Conservation (phyloP, 2,329 filamentous ascomycete genomes). For the Botrytis elliptica region DNA sequence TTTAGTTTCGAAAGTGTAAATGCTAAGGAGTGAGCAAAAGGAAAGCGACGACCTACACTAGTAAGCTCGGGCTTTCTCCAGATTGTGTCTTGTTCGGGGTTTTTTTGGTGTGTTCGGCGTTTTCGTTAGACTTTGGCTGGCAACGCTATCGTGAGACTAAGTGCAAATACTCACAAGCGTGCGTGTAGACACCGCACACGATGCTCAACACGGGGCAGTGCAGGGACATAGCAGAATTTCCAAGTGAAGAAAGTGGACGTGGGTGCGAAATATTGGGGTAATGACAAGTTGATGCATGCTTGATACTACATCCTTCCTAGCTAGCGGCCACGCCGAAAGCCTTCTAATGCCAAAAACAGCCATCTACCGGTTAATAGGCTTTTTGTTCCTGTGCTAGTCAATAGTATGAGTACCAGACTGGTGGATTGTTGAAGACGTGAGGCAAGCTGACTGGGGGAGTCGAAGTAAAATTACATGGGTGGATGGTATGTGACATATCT, state of each 20-base stretch:
- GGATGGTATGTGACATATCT: background rate
- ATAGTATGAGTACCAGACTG: background rate
- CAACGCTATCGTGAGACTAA: background rate
- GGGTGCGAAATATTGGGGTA: background rate
- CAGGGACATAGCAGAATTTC: background rate
- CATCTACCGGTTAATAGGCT: background rate
- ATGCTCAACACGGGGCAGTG: background rate
- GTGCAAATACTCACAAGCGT: background rate
- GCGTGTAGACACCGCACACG: background rate
- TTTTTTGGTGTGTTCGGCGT: background rate
- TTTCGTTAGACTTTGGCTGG: background rate
- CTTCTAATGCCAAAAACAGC: conserved; percentile 6
- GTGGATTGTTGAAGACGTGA: background rate
- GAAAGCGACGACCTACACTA: background rate
- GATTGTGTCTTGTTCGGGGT: background rate
- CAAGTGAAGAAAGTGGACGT: background rate
- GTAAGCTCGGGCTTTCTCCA: background rate
- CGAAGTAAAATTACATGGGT: background rate
- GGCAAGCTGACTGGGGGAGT: background rate
- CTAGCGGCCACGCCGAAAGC: background rate
- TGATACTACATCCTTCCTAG: background rate
- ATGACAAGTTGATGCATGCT: background rate
- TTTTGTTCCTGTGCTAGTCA: background rate
- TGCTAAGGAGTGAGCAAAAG: background rate
- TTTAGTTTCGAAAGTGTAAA: background rate